Conservation (phyloP, 352 stramenopile species). For the Phytophthora hybrid region DNA sequence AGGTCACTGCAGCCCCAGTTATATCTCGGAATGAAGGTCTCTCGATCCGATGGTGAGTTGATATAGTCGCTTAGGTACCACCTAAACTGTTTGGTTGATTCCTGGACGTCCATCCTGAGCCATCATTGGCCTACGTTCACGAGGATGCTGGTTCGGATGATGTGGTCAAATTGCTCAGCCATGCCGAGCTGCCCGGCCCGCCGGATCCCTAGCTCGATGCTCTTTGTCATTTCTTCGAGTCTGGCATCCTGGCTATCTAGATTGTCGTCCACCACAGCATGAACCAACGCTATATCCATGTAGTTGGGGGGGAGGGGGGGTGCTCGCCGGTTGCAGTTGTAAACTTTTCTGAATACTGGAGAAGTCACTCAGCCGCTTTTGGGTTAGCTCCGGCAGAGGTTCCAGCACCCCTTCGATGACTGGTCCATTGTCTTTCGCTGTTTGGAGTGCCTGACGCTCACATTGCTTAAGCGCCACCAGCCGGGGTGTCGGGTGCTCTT, state of each 20-base stretch:
- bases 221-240: not conserved
- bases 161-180: constrained; percentile 7
- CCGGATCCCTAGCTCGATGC: constrained; percentile 1
- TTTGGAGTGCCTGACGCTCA: no score
- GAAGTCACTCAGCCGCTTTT: no score
- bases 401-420: no score
- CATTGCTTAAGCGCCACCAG: no score
- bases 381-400: no score
- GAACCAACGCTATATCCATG: constrained; percentile 16
- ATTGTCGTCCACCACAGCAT: constrained; percentile 2
- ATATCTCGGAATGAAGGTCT: not conserved
- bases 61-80: constrained; percentile 19
- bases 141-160: not conserved
- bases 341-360: not conserved
- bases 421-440: no score
- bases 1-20: constrained; percentile 11
- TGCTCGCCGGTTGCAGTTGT: not conserved
- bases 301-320: constrained; percentile 1
- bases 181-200: not conserved
- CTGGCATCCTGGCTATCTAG: not conserved
- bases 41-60: not conserved
- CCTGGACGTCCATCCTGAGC: not conserved
- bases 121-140: not conserved
- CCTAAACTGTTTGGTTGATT: constrained; percentile 16
- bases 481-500: no score